Evolutionary conservation across 2,329 filamentous ascomycete genomes (phyloP).

Genomic region (Cytospora leucostoma): DNA sequence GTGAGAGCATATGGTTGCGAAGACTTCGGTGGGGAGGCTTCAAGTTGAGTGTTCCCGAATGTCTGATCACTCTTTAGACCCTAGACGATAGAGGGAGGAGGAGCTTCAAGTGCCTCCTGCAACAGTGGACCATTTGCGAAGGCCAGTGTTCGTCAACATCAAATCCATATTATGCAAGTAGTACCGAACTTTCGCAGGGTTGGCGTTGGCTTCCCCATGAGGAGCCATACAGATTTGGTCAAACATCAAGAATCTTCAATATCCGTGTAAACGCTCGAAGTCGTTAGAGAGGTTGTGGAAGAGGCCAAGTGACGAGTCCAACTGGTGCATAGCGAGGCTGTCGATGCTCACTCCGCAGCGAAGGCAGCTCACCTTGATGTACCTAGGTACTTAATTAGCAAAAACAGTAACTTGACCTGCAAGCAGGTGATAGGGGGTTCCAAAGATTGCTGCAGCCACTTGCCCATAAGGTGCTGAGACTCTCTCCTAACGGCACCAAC

Average conservation of each 20-base stretch:
- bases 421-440: not conserved
- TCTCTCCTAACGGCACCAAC: not conserved
- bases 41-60: too few species aligned
- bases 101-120: slow-evolving; percentile 39
- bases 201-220: slow-evolving; percentile 48
- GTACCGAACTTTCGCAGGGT: slow-evolving; percentile 34
- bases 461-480: slow-evolving; percentile 2
- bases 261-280: not conserved
- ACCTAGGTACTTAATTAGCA: too few species aligned
- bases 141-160: slow-evolving; percentile 36
- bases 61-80: slow-evolving; percentile 49
- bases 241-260: slow-evolving; percentile 39
- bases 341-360: too few species aligned
- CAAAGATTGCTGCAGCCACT: not conserved
- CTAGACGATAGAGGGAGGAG: slow-evolving; percentile 51
- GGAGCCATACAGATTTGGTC: slow-evolving; percentile 41
- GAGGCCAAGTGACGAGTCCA: too few species aligned
- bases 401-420: not conserved
- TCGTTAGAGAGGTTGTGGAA: not conserved
- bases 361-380: too few species aligned
- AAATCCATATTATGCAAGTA: not conserved
- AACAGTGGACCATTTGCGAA: slow-evolving; percentile 46
- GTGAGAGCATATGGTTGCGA: slow-evolving; percentile 40
- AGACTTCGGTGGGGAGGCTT: slow-evolving; percentile 47
- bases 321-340: too few species aligned